Evolutionary conservation across 495 filamentous ascomycete genomes (phyloP).

Genomic region (Tuber aestivum): DNA sequence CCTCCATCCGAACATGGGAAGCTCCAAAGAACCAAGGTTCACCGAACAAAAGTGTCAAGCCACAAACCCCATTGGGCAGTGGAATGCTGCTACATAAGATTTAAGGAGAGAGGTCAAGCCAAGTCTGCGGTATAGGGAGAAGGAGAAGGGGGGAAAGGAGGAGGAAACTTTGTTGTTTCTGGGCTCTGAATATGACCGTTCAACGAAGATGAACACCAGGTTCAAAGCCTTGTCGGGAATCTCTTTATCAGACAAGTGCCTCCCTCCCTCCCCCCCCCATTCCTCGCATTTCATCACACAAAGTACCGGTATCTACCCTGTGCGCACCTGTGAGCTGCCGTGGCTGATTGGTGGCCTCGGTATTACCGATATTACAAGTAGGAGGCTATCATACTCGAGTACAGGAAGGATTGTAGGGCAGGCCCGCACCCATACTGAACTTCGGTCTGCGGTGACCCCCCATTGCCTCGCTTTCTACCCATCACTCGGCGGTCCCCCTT

Average conservation of each 20-base stretch:
- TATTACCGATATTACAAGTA: too few relatives aligned
- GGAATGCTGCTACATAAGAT: not conserved
- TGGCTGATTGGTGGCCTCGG: not conserved
- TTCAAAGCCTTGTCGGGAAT: not conserved
- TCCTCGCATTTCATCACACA: not conserved
- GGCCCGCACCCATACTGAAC: not conserved
- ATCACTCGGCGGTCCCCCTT: not conserved
- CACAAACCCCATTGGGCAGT: not conserved
- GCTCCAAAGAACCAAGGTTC: not conserved
- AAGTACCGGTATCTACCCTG: not conserved
- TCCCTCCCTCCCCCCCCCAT: too few relatives aligned
- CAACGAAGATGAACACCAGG: not conserved
- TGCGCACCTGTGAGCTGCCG: not conserved
- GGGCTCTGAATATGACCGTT: not conserved
- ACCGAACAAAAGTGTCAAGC: slow-evolving; percentile 3
- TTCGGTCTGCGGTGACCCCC: not conserved
- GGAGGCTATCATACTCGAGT: too few relatives aligned
- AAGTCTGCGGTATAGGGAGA: not conserved
- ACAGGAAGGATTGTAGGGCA: not conserved
- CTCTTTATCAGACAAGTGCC: not conserved
- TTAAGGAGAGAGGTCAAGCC: slow-evolving; percentile 1
- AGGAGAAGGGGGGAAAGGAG: not conserved
- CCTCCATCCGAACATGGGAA: not conserved
- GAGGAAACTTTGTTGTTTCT: not conserved
- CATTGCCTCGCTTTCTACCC: not conserved